Conservation (phyloP, 495 filamentous ascomycete species). For the Aspergillus sclerotioniger region DNA sequence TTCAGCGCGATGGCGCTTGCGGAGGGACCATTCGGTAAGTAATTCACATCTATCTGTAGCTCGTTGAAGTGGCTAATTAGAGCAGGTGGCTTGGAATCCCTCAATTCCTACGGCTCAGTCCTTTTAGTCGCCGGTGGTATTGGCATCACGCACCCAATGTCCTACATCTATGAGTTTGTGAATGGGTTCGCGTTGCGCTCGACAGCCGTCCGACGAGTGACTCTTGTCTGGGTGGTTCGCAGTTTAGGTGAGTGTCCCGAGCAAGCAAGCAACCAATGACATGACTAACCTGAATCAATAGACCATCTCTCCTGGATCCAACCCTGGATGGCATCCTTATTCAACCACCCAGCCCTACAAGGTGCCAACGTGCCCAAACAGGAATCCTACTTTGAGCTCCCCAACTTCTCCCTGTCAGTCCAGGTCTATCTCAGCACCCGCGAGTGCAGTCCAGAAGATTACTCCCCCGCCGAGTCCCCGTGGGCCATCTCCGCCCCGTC, state of each 20-base stretch:
- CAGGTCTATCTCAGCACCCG: slow-evolving; percentile 34
- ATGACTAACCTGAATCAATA: slow-evolving; percentile 9
- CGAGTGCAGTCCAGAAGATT: slow-evolving; percentile 29
- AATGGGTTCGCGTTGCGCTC: slow-evolving; percentile 37
- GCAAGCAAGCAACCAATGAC: not conserved
- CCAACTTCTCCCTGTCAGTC: slow-evolving; percentile 33
- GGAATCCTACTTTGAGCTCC: slow-evolving; percentile 33
- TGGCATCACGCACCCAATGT: slow-evolving; percentile 59
- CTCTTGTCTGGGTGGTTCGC: slow-evolving; percentile 42
- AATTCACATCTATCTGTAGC: not conserved
- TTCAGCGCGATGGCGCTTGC: slow-evolving; percentile 48
- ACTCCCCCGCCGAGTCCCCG: slow-evolving; percentile 25
- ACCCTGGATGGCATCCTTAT: slow-evolving; percentile 42
- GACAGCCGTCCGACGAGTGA: slow-evolving; percentile 42
- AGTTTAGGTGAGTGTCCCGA: slow-evolving; percentile 30
- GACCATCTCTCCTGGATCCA: slow-evolving; percentile 47
- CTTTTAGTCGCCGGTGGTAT: slow-evolving; percentile 58
- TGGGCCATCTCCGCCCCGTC: slow-evolving; percentile 33
- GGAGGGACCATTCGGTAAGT: slow-evolving; percentile 56
- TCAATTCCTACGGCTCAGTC: slow-evolving; percentile 54
- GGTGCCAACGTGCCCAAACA: slow-evolving; percentile 22
- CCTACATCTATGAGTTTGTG: slow-evolving; percentile 51
- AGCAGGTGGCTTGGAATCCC: slow-evolving; percentile 46
- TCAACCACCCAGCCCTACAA: slow-evolving; percentile 34
- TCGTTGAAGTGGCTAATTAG: not conserved